A percentile compares a stretch with the other conserved stretches of the same genome.
phyloP scores from a whole-genome alignment of 176 grass and related monocot species.

The Rhynchospora breviuscula region DNA sequence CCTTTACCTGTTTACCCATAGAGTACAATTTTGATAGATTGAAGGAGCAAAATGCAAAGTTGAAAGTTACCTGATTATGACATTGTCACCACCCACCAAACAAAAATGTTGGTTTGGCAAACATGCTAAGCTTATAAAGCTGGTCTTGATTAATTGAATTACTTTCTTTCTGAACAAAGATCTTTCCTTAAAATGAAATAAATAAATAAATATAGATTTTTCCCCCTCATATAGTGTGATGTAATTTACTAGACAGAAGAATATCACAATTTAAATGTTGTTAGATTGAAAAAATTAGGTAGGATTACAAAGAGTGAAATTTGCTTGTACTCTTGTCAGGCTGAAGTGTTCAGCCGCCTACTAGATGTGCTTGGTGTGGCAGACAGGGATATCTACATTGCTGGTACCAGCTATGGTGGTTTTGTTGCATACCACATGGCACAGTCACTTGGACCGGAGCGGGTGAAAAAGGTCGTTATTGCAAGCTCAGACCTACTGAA shows the following conservation, averaged over 20 bases:
- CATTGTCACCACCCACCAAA: background rate
- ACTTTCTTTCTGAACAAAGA: background rate
- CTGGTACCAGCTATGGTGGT: conserved; percentile 87
- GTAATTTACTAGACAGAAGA: background rate
- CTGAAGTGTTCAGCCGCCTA: conserved; percentile 41
- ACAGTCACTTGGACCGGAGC: conserved; percentile 28
- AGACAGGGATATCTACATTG: conserved; percentile 34
- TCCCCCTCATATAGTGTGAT: too few species aligned
- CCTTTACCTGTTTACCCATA: background rate
- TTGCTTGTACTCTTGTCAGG: conserved; percentile 32
- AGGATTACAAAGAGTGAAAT: background rate
- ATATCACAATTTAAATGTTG: background rate
- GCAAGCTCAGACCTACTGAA: conserved; percentile 62
- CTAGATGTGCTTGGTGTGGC: conserved; percentile 24
- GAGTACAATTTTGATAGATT: background rate
- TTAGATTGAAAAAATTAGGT: background rate
- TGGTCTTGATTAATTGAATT: background rate
- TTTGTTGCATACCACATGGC: conserved; percentile 83
- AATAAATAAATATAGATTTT: too few species aligned
- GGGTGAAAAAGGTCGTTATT: conserved; percentile 46
- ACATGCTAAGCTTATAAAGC: background rate
- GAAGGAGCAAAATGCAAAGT: background rate
- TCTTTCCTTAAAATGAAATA: background rate
- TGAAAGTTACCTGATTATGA: background rate
- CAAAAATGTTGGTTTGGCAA: background rate